Evolutionary conservation across 2,329 filamentous ascomycete genomes (phyloP), one percentile per base, ranked within the genome.

Genomic region (Alternaria gansuensis): DNA sequence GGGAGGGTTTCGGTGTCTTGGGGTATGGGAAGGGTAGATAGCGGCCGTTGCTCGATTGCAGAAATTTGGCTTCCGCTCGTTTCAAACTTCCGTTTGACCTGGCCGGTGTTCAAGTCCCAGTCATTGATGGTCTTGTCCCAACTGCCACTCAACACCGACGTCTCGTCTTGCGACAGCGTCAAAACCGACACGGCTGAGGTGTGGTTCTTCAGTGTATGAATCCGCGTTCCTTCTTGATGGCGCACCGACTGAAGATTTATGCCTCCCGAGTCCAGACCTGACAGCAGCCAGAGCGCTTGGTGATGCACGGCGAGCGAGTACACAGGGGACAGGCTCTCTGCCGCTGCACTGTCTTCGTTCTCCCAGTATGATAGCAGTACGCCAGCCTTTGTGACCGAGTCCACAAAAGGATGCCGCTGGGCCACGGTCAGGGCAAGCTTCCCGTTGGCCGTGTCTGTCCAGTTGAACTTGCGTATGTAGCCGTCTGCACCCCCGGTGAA

Each of bases 311-410:
- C 95, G 26, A 99, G 82, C 6, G 93, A 96, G 77, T 99, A 99
- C 0, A 99, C 94, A 0, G 95, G 93, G 9, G 92, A 96, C n/a
- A 94, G 79, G 5, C 40, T 69, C 26, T 85, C 79, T 24, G 86
- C 80, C 3, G 91, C 82, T 1, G 80, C 79, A 2, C 87, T 86
- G 74, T 99, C 94, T 75, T 97, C 93, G 71, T 98, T 99, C 77
- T 97, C 95, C 95, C 95, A 99, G 77, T 99, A 99, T 51, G 91
- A 96, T 85, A 97, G 89, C 49, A 98, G 81, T 5, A 97, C 91
- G 1, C 93, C 95, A 2, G 94, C 93, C 78, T 99, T 99, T 55
- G 92, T 92, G 41, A 99, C 95, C 69, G 92, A 97, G 75, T 99
- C 95, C 39, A 99, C 95, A 71, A 98, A 99, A 0, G 95, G 95